Percentiles rank a stretch among this genome's conserved stretches.
These are phyloP conservation scores for Boletus calvinii DNA, from an alignment of 1,284 basidiomycete species.

Conservation along the genomic window DNA sequence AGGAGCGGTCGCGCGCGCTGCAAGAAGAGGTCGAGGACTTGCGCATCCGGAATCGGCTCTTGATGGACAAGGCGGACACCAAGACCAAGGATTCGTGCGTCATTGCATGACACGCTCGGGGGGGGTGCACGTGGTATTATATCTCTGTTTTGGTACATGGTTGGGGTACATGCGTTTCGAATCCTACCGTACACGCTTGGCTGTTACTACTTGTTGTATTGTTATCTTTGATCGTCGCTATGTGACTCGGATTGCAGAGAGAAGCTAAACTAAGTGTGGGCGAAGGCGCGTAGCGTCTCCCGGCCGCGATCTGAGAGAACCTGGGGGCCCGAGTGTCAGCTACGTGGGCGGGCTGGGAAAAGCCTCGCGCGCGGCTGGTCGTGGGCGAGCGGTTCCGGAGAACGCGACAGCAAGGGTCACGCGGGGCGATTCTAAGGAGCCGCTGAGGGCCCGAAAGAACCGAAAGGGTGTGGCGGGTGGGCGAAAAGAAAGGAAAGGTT, in stretches of 20 bases:
- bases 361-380: too few species aligned
- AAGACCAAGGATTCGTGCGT: conserved; percentile 27
- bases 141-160: conserved; percentile 3
- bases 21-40: conserved; percentile 54
- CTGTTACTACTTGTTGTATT: neutral
- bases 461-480: too few species aligned
- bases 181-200: neutral
- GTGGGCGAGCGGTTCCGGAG: too few species aligned
- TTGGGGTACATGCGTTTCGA: neutral
- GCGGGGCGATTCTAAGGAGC: too few species aligned
- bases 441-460: too few species aligned
- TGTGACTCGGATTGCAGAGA: too few species aligned
- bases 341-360: too few species aligned
- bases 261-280: too few species aligned
- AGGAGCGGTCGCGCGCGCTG: conserved; percentile 39
- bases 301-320: too few species aligned
- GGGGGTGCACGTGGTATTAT: neutral
- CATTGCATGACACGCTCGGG: conserved; percentile 15
- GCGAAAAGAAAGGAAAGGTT: neutral
- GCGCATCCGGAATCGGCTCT: conserved; percentile 43
- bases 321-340: neutral
- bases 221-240: too few species aligned
- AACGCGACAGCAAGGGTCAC: too few species aligned
- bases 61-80: conserved; percentile 37
- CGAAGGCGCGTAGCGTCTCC: too few species aligned